These are phyloP conservation scores for Vigna unguiculata DNA, from an alignment of 306 rosid genomes.

Conservation along the genomic window DNA sequence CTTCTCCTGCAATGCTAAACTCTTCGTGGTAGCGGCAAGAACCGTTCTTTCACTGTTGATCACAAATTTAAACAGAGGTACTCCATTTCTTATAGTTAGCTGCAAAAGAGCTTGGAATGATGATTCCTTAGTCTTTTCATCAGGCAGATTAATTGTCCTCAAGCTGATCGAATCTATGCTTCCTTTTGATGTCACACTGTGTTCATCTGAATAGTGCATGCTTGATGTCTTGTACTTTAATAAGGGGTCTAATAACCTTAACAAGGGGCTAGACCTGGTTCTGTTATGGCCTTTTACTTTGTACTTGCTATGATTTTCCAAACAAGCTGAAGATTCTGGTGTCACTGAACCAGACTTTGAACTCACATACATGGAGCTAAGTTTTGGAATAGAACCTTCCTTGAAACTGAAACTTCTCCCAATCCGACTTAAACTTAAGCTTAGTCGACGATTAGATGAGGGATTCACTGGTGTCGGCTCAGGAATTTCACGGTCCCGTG, in stretches of 20 bases:
- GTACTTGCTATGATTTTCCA: constrained; percentile 51
- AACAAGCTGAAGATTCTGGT: constrained; percentile 54
- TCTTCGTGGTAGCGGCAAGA: constrained; percentile 75
- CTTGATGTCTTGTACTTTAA: constrained; percentile 64
- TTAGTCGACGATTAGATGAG: constrained; percentile 66
- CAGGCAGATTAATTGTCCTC: constrained; percentile 47
- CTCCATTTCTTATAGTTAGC: constrained; percentile 71
- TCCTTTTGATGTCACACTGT: constrained; percentile 48
- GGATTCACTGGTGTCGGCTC: constrained; percentile 51
- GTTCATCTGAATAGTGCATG: constrained; percentile 50
- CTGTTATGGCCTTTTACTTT: constrained; percentile 67
- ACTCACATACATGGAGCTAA: constrained; percentile 56
- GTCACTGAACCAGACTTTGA: constrained; percentile 77
- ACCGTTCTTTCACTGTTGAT: constrained; percentile 62
- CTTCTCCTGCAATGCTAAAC: constrained; percentile 60
- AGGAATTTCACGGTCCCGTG: constrained; percentile 53
- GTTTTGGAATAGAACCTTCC: constrained; percentile 68
- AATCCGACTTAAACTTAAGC: constrained; percentile 72
- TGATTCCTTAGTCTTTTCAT: constrained; percentile 59
- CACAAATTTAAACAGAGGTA: constrained; percentile 74
- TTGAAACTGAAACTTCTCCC: constrained; percentile 93
- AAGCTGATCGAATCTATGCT: constrained; percentile 47
- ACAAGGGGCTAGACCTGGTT: constrained; percentile 73
- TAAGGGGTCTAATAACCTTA: constrained; percentile 81
- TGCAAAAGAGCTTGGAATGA: constrained; percentile 74